A percentile compares a stretch with the other conserved stretches of the same genome.
These are phyloP conservation scores for Lachancea kluyveri DNA, from an alignment of 805 yeast genomes.

Conservation along the genomic window DNA sequence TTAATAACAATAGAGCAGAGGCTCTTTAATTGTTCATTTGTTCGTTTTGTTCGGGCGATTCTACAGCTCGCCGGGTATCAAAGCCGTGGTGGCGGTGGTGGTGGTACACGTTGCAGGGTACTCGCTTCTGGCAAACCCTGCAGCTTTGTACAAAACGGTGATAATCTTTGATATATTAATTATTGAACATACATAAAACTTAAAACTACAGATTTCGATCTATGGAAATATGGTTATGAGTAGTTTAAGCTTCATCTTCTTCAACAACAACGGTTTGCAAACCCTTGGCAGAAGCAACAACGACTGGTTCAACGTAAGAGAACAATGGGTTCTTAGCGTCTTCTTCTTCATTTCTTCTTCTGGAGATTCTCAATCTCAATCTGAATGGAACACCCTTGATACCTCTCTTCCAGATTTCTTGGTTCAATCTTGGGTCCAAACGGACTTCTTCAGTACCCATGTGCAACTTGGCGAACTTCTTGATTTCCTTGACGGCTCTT, in stretches of 20 bases:
- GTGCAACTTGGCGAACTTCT: conserved; percentile 96
- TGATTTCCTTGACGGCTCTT: conserved; percentile 98
- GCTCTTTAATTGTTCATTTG: too few species aligned
- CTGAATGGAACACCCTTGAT: conserved; percentile 98
- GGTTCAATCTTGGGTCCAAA: conserved; percentile 97
- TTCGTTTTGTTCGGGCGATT: too few species aligned
- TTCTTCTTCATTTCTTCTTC: conserved; percentile 99
- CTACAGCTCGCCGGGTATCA: too few species aligned
- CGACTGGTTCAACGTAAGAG: conserved; percentile 96
- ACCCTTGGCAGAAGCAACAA: conserved; percentile 93
- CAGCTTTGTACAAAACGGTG: neutral
- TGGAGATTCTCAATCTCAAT: conserved; percentile 96
- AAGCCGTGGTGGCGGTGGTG: too few species aligned
- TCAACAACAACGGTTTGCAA: conserved; percentile 96
- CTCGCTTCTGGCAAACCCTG: neutral
- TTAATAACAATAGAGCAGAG: too few species aligned
- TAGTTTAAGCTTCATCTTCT: conserved; percentile 50
- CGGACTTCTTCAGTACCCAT: conserved; percentile 99
- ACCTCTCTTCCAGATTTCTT: conserved; percentile 99
- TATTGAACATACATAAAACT: conserved; percentile 11
- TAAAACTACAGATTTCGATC: conserved; percentile 6
- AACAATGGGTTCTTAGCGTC: conserved; percentile 96
- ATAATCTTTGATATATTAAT: conserved; percentile 1
- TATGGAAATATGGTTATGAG: neutral
- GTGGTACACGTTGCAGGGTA: too few species aligned